phyloP scores from a whole-genome alignment of 306 rosid genomes.

The Acmispon strigosus region DNA sequence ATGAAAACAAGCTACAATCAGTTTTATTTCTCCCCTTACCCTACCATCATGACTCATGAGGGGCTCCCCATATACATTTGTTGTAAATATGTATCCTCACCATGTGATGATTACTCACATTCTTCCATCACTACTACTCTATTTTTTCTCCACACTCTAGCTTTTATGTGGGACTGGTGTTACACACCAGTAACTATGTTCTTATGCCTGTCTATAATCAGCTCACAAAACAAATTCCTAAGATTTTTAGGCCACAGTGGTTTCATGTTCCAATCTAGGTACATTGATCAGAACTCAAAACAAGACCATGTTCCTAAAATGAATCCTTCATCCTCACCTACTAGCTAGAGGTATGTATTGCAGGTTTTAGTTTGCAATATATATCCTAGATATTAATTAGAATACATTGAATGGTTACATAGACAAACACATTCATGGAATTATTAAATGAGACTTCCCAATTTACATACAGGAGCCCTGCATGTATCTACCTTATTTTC shows the following conservation, averaged over 20 bases:
- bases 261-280: conserved; percentile 15
- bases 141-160: conserved; percentile 9
- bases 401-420: conserved; percentile 29
- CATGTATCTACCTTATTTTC: conserved; percentile 25
- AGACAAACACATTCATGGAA: conserved; percentile 3
- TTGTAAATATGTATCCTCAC: conserved; percentile 41
- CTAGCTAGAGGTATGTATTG: not conserved
- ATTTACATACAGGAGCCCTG: conserved; percentile 21
- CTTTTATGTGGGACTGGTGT: conserved; percentile 14
- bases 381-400: not conserved
- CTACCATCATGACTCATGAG: conserved; percentile 49
- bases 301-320: conserved; percentile 1
- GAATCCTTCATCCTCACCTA: conserved; percentile 5
- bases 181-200: conserved; percentile 11
- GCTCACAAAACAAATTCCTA: not conserved
- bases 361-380: not conserved
- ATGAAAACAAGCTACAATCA: conserved; percentile 29
- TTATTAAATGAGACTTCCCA: conserved; percentile 2
- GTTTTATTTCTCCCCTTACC: conserved; percentile 38
- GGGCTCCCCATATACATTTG: conserved; percentile 32
- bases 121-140: conserved; percentile 38
- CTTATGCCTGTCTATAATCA: conserved; percentile 9
- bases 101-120: conserved; percentile 38
- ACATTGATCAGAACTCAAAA: not conserved
- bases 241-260: not conserved